A percentile compares a stretch with the other conserved stretches of the same genome.
Evolutionary conservation across 495 filamentous ascomycete species (phyloP).

Genomic region (Talaromyces ruber): DNA sequence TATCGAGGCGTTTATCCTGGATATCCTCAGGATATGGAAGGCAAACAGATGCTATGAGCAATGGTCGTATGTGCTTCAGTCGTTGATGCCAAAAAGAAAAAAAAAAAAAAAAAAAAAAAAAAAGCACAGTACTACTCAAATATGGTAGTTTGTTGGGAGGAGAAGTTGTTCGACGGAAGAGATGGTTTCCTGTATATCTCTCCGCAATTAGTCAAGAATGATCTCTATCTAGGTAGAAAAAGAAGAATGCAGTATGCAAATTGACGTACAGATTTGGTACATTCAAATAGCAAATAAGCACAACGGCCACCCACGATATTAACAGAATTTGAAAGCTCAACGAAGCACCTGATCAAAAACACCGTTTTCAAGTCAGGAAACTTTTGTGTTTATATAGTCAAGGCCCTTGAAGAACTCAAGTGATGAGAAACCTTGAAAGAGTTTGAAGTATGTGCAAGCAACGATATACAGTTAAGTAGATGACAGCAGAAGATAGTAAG

Average conservation of each 20-base stretch:
- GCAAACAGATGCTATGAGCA: background rate
- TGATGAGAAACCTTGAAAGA: background rate
- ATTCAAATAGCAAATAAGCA: background rate
- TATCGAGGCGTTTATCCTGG: background rate
- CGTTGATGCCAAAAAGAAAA: background rate
- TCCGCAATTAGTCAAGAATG: background rate
- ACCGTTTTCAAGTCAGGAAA: background rate
- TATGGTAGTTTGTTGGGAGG: background rate
- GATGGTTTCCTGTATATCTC: background rate
- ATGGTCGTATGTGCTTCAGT: background rate
- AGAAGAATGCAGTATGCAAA: background rate
- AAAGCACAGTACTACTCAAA: background rate
- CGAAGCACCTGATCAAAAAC: background rate
- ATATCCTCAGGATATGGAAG: background rate
- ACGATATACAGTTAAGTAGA: background rate
- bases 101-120: background rate
- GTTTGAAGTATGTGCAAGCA: background rate
- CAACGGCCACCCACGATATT: background rate
- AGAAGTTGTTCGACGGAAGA: background rate
- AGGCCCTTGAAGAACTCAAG: background rate
- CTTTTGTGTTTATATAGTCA: background rate
- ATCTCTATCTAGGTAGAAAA: no score
- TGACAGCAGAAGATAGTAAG: background rate
- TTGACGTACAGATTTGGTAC: background rate
- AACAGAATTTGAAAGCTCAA: background rate